Evolutionary conservation across 108 stramenopile genomes (phyloP), one percentile per base, ranked within the genome.

Genomic region (Parietichytrium sp.): DNA sequence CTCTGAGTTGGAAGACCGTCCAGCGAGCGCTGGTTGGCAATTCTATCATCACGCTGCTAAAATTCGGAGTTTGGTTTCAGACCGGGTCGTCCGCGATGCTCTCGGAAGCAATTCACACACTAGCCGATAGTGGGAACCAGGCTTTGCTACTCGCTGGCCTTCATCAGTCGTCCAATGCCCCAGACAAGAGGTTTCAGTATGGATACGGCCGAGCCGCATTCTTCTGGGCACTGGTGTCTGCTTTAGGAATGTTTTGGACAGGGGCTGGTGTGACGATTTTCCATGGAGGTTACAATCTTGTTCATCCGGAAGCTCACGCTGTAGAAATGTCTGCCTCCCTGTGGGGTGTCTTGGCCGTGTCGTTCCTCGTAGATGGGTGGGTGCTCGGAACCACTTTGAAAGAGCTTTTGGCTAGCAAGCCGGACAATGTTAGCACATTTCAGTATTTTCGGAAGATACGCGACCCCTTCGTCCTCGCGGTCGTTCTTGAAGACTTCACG

Each of bases 121-220:
- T 94, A 47, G 95, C 95, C 0, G 98, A 98, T 85, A 92, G 93
- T 55, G 96, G 92, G 0, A 98, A 98, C 86, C 98, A 98, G 82
- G 85, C 89, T 25, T 82, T 98, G 52, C 86, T 98, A 12, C 80
- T 96, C 3, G 83, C 95, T 38, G 96, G 98, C 2, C 83, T 97
- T 6, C 87, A 90, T 18, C 88, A 91, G 55, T 90, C 96, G 3
- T 53, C 83, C 4, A 88, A 89, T 48, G 88, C 84, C 10, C 94
- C 96, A 1, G 96, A 97, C 78, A 84, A 87, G 33, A 53, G 53
- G 25, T 96, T 97, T 88, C 96, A 95, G 29, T 96, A 98, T 82
- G 97, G 94, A 26, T 95, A 93, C 80, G 93, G 93, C 36, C 93
- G 93, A 72, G 83, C 85, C 2, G 86, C 94, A n/a, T 96, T 95